Evolutionary conservation across 176 grass and related monocot genomes (phyloP).

Genomic region (Saccharum spontaneum): DNA sequence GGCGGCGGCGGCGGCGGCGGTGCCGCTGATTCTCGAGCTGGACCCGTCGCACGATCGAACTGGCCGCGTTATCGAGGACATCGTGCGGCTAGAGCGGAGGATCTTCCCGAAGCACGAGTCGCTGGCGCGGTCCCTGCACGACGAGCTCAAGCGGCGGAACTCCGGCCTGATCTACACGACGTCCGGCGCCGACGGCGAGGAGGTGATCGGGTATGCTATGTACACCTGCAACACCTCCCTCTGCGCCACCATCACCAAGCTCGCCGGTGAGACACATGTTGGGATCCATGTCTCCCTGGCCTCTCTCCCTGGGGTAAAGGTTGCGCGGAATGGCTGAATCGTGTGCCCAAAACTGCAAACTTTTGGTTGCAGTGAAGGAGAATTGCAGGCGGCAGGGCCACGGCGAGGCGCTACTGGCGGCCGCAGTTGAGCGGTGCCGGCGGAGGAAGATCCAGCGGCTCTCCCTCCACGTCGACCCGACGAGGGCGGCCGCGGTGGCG

Average conservation of each 20-base stretch:
- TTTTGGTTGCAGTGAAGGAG: slow-evolving; percentile 66
- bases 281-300: too few species aligned
- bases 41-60: slow-evolving; percentile 49
- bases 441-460: slow-evolving; percentile 60
- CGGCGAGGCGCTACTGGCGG: slow-evolving; percentile 71
- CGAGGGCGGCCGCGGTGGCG: slow-evolving; percentile 62
- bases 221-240: slow-evolving; percentile 77
- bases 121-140: slow-evolving; percentile 59
- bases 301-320: neutral
- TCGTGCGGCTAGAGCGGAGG: slow-evolving; percentile 69
- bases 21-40: slow-evolving; percentile 47
- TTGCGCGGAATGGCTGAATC: neutral
- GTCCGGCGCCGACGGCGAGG: slow-evolving; percentile 3
- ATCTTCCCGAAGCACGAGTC: slow-evolving; percentile 99
- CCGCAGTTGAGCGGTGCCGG: slow-evolving; percentile 69
- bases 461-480: slow-evolving; percentile 82
- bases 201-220: slow-evolving; percentile 76
- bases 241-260: slow-evolving; percentile 85
- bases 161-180: slow-evolving; percentile 63
- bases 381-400: slow-evolving; percentile 77
- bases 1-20: slow-evolving; percentile 1
- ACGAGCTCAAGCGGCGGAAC: slow-evolving; percentile 75
- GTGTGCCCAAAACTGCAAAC: neutral
- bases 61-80: slow-evolving; percentile 47
- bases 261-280: slow-evolving; percentile 57